Conservation (phyloP, 1,284 basidiomycete species). For the Mycena sp. region DNA sequence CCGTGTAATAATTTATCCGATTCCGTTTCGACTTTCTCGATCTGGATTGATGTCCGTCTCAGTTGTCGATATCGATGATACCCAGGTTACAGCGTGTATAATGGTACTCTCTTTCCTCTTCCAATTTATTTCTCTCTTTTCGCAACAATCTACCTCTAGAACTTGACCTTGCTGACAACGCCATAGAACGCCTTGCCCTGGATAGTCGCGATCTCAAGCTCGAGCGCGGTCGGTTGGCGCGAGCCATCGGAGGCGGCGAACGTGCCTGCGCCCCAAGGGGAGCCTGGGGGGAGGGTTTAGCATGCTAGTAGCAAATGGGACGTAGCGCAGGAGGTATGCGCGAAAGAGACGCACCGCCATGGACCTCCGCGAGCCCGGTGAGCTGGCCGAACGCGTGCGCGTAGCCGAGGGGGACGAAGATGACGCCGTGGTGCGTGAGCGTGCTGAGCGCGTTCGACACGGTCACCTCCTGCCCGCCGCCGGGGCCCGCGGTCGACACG, state of each 20-base stretch:
- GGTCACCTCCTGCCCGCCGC: constrained; percentile 83
- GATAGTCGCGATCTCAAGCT: constrained; percentile 70
- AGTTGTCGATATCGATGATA: too few relatives aligned
- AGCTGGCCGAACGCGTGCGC: constrained; percentile 64
- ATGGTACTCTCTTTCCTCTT: too few relatives aligned
- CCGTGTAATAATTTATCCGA: too few relatives aligned
- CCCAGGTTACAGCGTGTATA: too few relatives aligned
- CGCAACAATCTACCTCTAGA: constrained; percentile 27
- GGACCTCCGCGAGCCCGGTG: constrained; percentile 68
- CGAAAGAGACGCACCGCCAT: constrained; percentile 61
- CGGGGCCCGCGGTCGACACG: constrained; percentile 60
- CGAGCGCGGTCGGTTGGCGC: constrained; percentile 68
- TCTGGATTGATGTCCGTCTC: too few relatives aligned
- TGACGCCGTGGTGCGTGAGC: constrained; percentile 83
- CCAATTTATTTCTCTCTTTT: too few relatives aligned
- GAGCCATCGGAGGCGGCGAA: constrained; percentile 71
- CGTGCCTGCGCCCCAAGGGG: constrained; percentile 80
- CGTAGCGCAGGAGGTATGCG: too few relatives aligned
- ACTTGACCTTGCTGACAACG: constrained; percentile 52
- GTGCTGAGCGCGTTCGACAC: constrained; percentile 73
- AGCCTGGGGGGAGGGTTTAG: constrained; percentile 50
- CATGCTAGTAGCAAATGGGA: too few relatives aligned
- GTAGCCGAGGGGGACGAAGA: constrained; percentile 86
- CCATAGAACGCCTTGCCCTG: constrained; percentile 74
- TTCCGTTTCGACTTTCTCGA: too few relatives aligned